phyloP scores from a whole-genome alignment of 1,139 yeast genomes.

The Blastobotrys illinoisensis region DNA sequence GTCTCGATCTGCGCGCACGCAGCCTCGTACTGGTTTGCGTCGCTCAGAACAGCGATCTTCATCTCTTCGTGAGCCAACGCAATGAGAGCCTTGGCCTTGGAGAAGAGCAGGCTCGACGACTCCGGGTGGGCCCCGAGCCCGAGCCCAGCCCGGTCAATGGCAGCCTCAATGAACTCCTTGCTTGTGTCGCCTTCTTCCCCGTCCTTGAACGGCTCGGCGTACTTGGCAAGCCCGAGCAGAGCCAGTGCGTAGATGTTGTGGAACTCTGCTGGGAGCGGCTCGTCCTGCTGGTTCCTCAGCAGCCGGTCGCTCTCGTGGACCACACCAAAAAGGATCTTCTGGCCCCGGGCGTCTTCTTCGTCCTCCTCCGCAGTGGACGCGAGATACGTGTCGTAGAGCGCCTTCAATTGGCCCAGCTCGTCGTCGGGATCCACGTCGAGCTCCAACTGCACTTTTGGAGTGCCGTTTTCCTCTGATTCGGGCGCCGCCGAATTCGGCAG shows the following conservation, averaged over 20 bases:
- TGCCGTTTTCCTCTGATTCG: constrained; percentile 14
- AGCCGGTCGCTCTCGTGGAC: constrained; percentile 88
- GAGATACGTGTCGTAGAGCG: constrained; percentile 48
- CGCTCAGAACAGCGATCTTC: constrained; percentile 10
- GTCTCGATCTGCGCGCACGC: constrained; percentile 17
- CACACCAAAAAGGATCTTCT: constrained; percentile 62
- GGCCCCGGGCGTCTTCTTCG: constrained; percentile 3
- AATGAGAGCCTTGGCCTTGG: constrained; percentile 51
- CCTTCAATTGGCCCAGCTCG: constrained; percentile 66
- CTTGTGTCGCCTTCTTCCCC: constrained; percentile 32
- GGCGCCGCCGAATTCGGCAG: constrained; percentile 18
- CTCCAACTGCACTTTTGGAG: constrained; percentile 56
- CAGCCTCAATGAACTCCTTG: constrained; percentile 57
- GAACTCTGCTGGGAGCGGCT: constrained; percentile 51
- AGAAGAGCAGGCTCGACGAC: constrained; percentile 42
- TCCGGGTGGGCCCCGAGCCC: constrained; percentile 52
- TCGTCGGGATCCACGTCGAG: constrained; percentile 71
- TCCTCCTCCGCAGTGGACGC: constrained; percentile 23
- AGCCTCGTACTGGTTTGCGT: constrained; percentile 9
- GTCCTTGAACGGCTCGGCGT: constrained; percentile 22
- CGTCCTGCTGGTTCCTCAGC: constrained; percentile 39
- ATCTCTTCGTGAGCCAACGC: constrained; percentile 35
- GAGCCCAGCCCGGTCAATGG: constrained; percentile 59
- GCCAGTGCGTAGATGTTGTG: constrained; percentile 72
- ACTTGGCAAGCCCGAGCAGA: constrained; percentile 56